Conservation (phyloP, 192 early-diverging fungal species). For the Thoreauomyces humboldtii region DNA sequence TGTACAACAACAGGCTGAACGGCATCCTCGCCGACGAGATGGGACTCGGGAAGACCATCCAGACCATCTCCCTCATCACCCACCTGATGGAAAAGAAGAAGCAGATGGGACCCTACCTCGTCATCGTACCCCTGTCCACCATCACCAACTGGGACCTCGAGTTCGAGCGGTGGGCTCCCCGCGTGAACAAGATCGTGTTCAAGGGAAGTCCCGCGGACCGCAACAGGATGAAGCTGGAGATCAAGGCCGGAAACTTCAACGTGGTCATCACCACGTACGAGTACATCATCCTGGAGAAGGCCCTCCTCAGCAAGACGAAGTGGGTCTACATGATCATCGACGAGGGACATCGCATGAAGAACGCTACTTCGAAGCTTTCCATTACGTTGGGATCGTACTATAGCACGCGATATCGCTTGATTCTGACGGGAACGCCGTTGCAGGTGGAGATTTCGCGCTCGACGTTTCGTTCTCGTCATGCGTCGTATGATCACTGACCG, state of each 20-base stretch:
- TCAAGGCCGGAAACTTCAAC: slow-evolving; percentile 82
- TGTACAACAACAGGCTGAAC: slow-evolving; percentile 98
- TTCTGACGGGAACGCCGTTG: slow-evolving; percentile 97
- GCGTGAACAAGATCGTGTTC: slow-evolving; percentile 84
- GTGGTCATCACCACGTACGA: slow-evolving; percentile 97
- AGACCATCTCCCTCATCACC: slow-evolving; percentile 94
- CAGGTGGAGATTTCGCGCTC: slow-evolving; percentile 65
- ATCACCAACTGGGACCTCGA: slow-evolving; percentile 96
- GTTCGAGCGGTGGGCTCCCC: slow-evolving; percentile 98
- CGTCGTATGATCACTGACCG: background rate
- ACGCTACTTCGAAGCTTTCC: slow-evolving; percentile 83
- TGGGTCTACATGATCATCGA: slow-evolving; percentile 99
- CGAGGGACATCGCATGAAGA: slow-evolving; percentile 99
- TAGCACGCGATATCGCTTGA: slow-evolving; percentile 83
- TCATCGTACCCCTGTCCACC: slow-evolving; percentile 94
- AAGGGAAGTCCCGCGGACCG: slow-evolving; percentile 83
- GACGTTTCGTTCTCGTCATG: background rate
- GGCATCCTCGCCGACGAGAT: slow-evolving; percentile 98
- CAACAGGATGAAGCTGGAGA: slow-evolving; percentile 65
- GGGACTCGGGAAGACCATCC: slow-evolving; percentile 75
- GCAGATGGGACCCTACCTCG: slow-evolving; percentile 92
- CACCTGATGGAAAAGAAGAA: slow-evolving; percentile 94
- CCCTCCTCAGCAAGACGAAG: slow-evolving; percentile 82
- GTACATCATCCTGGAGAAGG: slow-evolving; percentile 91
- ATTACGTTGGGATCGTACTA: slow-evolving; percentile 86